Percentiles rank a stretch among this genome's conserved stretches.
phyloP scores from a whole-genome alignment of 192 early-diverging fungal genomes.

The Entomortierella lignicola region DNA sequence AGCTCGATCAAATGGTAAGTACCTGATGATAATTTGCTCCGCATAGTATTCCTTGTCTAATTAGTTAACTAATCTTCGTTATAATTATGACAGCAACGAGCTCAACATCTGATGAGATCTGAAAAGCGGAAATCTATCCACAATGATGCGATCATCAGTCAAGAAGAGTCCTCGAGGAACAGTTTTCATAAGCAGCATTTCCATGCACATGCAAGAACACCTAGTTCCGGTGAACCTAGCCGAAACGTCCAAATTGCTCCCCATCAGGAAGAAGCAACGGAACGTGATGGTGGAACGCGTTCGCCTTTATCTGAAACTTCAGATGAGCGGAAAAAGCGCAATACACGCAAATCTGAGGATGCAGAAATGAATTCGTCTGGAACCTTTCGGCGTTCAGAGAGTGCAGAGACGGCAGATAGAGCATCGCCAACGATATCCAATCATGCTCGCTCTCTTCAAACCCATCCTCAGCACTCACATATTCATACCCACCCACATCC shows the following conservation, averaged over 20 bases:
- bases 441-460: conserved; percentile 1
- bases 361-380: conserved; percentile 3
- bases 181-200: conserved; percentile 6
- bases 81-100: conserved; percentile 38
- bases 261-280: neutral
- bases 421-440: neutral
- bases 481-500: neutral
- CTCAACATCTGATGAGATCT: conserved; percentile 44
- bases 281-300: neutral
- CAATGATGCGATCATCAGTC: neutral
- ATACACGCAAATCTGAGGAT: neutral
- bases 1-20: conserved; percentile 49
- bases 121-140: conserved; percentile 38
- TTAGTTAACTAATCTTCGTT: neutral
- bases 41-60: neutral
- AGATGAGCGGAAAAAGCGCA: neutral
- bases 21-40: conserved; percentile 8
- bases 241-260: neutral
- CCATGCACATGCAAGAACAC: conserved; percentile 1
- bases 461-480: conserved; percentile 23
- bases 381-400: neutral
- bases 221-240: neutral
- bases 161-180: neutral
- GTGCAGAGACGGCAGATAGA: neutral
- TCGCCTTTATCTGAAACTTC: conserved; percentile 5